Base-by-base conservation (phyloP, 805 yeast species). In the Wickerhamomyces kurtzmanii region DNA sequence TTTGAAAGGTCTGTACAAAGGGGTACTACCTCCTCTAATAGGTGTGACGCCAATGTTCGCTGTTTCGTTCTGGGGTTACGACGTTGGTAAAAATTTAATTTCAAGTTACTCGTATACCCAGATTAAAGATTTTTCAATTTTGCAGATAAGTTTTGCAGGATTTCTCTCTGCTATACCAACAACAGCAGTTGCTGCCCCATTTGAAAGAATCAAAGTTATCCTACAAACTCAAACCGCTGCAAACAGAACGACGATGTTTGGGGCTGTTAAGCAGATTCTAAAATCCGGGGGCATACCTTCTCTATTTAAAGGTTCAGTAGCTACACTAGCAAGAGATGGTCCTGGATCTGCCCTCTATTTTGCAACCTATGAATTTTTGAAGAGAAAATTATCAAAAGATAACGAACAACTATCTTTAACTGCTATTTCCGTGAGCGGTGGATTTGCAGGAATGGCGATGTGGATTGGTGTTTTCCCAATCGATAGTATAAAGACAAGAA, bases 41-140 rank as follows among this genome's bases (percentile, higher is more conserved):
- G 98, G 98, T 15, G 96, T 89, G 14, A 91, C 97, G 1, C 98
- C 98, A 17, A 91, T 89, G 83, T 91, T 91, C 62, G 97, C 97
- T 3, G 91, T 91, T 15, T 81, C 94, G 2, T 89, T 89, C 61
- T 89, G 98, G 97, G 97, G 97, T 47, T 89, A 91, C 55, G 96
- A 86, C 48, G 64, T 84, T 29, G 97, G 97, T 37, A 86, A 85
- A 58, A 73, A 72, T 37, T 33, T 89, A 3, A 93, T 87, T 3
- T 42, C 69, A 1, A 39, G 53, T 4, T 55, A 36, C 15, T 51
- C 61, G 4, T 65, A 65, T 6, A 43, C 49, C 8, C 40, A 51
- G 6, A 39, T 48, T 4, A 55, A 59, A 17, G 42, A 53, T 14
- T 67, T 89, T 39, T 52, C 82, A 8, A 72, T 79, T 36, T 66